Conservation (phyloP, 495 filamentous ascomycete species). For the Penicillium bialowiezense region DNA sequence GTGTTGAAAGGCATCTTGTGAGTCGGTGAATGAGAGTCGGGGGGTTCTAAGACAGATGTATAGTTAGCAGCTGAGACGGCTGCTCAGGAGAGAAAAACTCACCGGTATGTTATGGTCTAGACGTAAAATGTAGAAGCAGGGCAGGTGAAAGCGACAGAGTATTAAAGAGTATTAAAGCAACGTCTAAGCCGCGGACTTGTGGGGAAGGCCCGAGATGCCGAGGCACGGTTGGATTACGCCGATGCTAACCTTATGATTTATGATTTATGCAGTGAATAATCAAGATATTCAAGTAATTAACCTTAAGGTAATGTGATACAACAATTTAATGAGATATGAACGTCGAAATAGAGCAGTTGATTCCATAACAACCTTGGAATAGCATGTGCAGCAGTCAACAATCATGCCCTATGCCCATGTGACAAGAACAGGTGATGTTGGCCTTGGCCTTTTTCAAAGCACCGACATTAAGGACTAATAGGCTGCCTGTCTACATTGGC, state of each 20-base stretch:
- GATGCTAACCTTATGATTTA: background rate
- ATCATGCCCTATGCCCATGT: constrained; percentile 4
- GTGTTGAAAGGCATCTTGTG: constrained; percentile 85
- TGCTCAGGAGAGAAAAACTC: too few relatives aligned
- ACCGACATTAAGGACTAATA: too few relatives aligned
- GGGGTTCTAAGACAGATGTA: background rate
- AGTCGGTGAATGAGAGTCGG: background rate
- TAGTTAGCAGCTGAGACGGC: background rate
- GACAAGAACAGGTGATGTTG: background rate
- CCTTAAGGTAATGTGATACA: too few relatives aligned
- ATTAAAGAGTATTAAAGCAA: constrained; percentile 8
- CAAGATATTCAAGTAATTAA: background rate
- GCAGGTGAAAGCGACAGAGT: constrained; percentile 7
- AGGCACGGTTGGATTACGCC: constrained; percentile 19
- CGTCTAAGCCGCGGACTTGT: constrained; percentile 28
- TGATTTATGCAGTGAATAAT: constrained; percentile 5
- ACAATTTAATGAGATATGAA: too few relatives aligned
- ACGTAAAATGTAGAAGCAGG: background rate
- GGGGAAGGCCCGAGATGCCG: constrained; percentile 34
- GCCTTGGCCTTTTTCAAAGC: too few relatives aligned
- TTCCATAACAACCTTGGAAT: too few relatives aligned
- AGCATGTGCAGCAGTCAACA: too few relatives aligned
- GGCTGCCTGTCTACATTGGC: too few relatives aligned
- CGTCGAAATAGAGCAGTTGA: too few relatives aligned
- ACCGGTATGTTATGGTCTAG: background rate